These are phyloP conservation scores for Colletotrichum paranaense DNA, from an alignment of 2,329 filamentous ascomycete species.

Conservation along the genomic window DNA sequence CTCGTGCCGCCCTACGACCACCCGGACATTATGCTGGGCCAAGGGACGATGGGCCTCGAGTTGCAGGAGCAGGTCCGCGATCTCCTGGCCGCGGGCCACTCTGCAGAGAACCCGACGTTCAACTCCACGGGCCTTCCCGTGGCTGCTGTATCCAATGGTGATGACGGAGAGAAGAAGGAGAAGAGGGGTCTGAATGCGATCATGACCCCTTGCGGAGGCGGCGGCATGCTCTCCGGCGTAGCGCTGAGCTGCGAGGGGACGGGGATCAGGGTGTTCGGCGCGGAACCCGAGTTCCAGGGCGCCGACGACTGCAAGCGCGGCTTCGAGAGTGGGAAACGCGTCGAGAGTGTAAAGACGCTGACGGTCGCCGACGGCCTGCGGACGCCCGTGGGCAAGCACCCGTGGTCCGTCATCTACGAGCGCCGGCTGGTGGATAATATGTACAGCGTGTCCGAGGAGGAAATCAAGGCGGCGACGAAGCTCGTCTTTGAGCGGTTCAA, in stretches of 20 bases:
- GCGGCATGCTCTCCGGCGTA: conserved; percentile 86
- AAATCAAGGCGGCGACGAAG: conserved; percentile 82
- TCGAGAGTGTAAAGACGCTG: conserved; percentile 76
- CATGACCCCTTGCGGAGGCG: conserved; percentile 87
- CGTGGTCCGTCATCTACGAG: conserved; percentile 83
- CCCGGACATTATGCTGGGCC: conserved; percentile 89
- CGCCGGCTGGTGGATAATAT: conserved; percentile 76
- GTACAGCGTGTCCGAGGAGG: conserved; percentile 80
- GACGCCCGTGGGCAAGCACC: conserved; percentile 81
- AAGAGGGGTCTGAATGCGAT: conserved; percentile 71
- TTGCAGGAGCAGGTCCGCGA: conserved; percentile 77
- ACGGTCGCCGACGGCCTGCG: conserved; percentile 92
- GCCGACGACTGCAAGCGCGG: conserved; percentile 86
- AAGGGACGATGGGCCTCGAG: conserved; percentile 91
- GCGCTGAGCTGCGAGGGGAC: conserved; percentile 81
- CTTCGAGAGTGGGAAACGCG: conserved; percentile 70
- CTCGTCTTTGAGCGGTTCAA: conserved; percentile 90
- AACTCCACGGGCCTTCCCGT: conserved; percentile 10
- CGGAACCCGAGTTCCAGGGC: conserved; percentile 85
- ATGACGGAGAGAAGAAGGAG: conserved; percentile 13
- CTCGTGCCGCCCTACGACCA: conserved; percentile 94
- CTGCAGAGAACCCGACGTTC: conserved; percentile 22
- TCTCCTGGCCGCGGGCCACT: conserved; percentile 53
- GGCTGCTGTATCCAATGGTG: not conserved
- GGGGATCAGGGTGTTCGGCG: conserved; percentile 82